Percentiles rank a stretch among this genome's conserved stretches.
Conservation (phyloP, 164 flowering plant genomes). For the Magnolia sinica region DNA sequence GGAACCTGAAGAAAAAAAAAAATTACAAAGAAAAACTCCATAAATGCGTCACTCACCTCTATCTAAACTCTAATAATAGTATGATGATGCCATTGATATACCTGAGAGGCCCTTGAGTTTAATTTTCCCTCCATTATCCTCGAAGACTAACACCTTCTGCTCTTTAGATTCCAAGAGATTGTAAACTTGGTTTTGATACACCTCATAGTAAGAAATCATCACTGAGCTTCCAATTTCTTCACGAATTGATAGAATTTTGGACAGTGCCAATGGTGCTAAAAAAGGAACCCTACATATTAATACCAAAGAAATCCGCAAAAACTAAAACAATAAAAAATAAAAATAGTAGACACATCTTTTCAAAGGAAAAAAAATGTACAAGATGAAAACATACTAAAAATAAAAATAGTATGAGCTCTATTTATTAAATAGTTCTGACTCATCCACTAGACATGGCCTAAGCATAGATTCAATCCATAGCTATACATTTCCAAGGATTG, state of each 20-base stretch:
- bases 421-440: too few species aligned
- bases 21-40: neutral
- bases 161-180: slow-evolving; percentile 50
- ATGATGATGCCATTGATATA: slow-evolving; percentile 5
- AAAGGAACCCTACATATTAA: slow-evolving; percentile 52
- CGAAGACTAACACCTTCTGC: slow-evolving; percentile 38
- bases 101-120: slow-evolving; percentile 77
- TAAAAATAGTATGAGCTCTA: too few species aligned
- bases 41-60: neutral
- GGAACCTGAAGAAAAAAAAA: slow-evolving; percentile 37
- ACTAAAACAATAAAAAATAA: too few species aligned
- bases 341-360: neutral
- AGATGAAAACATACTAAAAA: too few species aligned
- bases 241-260: slow-evolving; percentile 43
- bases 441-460: too few species aligned
- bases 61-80: neutral
- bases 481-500: too few species aligned
- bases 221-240: slow-evolving; percentile 31
- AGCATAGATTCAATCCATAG: too few species aligned
- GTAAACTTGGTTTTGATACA: slow-evolving; percentile 44
- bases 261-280: slow-evolving; percentile 51
- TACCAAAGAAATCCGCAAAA: neutral
- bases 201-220: slow-evolving; percentile 53
- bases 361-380: neutral
- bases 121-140: slow-evolving; percentile 50